A percentile compares a stretch with the other conserved stretches of the same genome.
Conservation (phyloP, 1,139 yeast genomes). For the Nakaseomyces kungkrabaensis region DNA sequence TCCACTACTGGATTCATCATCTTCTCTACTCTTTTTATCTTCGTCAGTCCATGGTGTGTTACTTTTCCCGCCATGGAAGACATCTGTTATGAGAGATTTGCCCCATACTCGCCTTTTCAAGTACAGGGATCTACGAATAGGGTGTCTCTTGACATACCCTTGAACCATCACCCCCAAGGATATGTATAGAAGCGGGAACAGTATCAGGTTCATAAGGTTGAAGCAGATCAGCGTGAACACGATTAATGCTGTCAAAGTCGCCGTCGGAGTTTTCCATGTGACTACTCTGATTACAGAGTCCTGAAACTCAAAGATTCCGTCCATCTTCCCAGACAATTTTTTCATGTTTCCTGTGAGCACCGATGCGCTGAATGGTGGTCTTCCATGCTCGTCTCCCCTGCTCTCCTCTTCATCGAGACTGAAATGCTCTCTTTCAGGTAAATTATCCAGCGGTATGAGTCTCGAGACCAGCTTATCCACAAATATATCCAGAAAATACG, state of each 20-base stretch:
- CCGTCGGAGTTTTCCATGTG: constrained; percentile 55
- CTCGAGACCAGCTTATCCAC: constrained; percentile 43
- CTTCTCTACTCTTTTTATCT: constrained; percentile 20
- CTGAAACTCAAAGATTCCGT: constrained; percentile 44
- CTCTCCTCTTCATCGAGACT: constrained; percentile 32
- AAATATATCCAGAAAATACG: constrained; percentile 43
- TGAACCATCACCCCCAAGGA: constrained; percentile 57
- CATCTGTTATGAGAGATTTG: constrained; percentile 43
- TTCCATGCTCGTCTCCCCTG: constrained; percentile 34
- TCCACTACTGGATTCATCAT: constrained; percentile 12
- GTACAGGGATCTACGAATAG: constrained; percentile 40
- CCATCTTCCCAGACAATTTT: constrained; percentile 43
- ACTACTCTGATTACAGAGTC: constrained; percentile 45
- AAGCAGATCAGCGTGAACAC: constrained; percentile 51
- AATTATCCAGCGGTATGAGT: constrained; percentile 36
- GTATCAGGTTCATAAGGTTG: constrained; percentile 60
- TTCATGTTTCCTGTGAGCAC: constrained; percentile 43
- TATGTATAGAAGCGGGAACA: constrained; percentile 52
- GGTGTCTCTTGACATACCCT: constrained; percentile 64
- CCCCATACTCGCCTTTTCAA: constrained; percentile 42
- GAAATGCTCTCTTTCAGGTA: constrained; percentile 39
- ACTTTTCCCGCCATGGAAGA: constrained; percentile 36
- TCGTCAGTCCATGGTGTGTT: background rate
- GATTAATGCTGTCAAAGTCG: constrained; percentile 44
- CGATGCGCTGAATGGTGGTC: constrained; percentile 43